Percentiles rank a stretch among this genome's conserved stretches.
Conservation (phyloP, 2,329 filamentous ascomycete species). For the Colletotrichum spinosum region DNA sequence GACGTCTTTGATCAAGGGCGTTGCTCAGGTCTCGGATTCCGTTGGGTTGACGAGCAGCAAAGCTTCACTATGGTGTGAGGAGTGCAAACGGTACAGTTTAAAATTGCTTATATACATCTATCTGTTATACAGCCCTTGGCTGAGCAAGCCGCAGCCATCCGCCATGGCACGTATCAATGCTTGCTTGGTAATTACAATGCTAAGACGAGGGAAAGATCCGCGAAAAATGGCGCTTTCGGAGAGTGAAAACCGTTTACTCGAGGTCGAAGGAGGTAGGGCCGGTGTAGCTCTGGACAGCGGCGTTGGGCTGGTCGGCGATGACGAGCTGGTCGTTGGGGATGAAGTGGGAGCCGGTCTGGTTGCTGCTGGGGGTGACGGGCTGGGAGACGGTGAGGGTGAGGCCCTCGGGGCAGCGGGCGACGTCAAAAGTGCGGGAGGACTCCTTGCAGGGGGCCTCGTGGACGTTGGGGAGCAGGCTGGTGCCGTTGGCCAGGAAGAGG, state of each 20-base stretch:
- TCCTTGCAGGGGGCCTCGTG: conserved; percentile 43
- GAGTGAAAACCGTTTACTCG: conserved; percentile 12
- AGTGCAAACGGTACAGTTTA: too few relatives aligned
- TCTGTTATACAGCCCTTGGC: conserved; percentile 2
- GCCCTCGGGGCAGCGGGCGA: conserved; percentile 41
- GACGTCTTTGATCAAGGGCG: too few relatives aligned
- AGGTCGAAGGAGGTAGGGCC: conserved; percentile 40
- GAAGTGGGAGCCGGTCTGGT: conserved; percentile 42
- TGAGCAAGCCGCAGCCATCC: conserved; percentile 15
- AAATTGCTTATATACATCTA: too few relatives aligned
- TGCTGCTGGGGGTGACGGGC: conserved; percentile 42
- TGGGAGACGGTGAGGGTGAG: conserved; percentile 44
- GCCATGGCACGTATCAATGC: neutral
- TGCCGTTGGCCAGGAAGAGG: conserved; percentile 37
- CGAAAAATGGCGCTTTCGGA: neutral
- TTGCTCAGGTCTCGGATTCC: too few relatives aligned
- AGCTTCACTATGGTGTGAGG: too few relatives aligned
- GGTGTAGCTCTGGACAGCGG: conserved; percentile 44
- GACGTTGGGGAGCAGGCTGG: conserved; percentile 46
- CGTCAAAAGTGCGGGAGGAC: conserved; percentile 45
- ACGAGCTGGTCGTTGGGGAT: conserved; percentile 43
- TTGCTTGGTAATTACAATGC: conserved; percentile 14
- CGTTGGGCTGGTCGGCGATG: conserved; percentile 42
- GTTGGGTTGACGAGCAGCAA: too few relatives aligned
- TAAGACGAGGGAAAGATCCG: neutral